phyloP scores from a whole-genome alignment of 2,329 filamentous ascomycete species.

The Neurospora sp. region DNA sequence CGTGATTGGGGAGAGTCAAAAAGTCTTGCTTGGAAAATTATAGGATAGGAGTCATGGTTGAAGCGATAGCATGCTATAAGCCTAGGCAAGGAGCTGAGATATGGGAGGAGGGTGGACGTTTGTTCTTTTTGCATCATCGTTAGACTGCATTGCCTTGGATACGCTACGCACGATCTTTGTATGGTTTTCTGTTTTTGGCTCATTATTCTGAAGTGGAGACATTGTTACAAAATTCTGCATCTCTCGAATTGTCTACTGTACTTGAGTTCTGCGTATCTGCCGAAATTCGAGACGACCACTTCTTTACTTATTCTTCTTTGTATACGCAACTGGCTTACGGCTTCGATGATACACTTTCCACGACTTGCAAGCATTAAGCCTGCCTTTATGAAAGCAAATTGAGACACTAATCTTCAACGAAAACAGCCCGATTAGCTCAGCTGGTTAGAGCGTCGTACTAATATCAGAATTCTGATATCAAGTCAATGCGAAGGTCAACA shows the following conservation, averaged over 20 bases:
- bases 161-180: neutral
- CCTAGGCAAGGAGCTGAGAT: neutral
- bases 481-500: too few relatives aligned
- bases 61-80: neutral
- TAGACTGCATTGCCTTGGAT: neutral
- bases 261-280: neutral
- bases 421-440: neutral
- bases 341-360: neutral
- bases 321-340: too few relatives aligned
- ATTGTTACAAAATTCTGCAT: neutral
- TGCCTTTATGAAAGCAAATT: too few relatives aligned
- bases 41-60: neutral
- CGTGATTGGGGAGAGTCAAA: neutral
- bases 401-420: neutral
- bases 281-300: neutral
- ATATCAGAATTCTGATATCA: too few relatives aligned
- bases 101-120: neutral
- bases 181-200: neutral
- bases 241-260: accelerated
- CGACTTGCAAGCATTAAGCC: too few relatives aligned
- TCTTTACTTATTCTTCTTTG: too few relatives aligned
- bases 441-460: neutral
- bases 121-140: neutral
- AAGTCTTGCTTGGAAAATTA: neutral
- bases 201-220: neutral